Evolutionary conservation across 163 green algal genomes (phyloP), one percentile per base, ranked within the genome.

Genomic region (Volvox carteri): DNA sequence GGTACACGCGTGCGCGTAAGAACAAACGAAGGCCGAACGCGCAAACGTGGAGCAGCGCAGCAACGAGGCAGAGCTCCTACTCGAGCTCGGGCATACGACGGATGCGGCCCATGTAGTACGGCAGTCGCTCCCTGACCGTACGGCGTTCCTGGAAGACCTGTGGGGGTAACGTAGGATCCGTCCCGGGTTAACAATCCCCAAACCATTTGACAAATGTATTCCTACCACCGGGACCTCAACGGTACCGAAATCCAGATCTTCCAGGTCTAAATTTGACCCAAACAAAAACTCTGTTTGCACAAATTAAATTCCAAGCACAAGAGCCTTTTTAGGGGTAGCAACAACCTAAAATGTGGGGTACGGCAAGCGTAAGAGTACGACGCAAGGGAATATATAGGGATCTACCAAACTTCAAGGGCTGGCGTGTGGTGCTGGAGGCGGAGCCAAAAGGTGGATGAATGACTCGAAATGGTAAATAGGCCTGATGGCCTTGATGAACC

Each of bases 91-190:
- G 62, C 77, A 76, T 65, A 0, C 76, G 65, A 14, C 33, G 42
- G 12, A 84, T 44, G 41, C 86, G 75, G 62, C 5, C 28, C 75
- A 90, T 76, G 62, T 84, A 46, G 76, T 90, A 90, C 25, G 86
- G 73, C 76, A 90, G 62, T 28, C 62, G 86, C 35, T n/a, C 23
- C 1, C 50, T 42, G 14, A 78, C 28, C 75, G 56, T 39, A 0
- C 76, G 67, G 21, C 90, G 37, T 77, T 90, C 90, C 73, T 93
- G 90, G 58, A 73, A 91, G n/a, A 93, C 90, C 84, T 89, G 70
- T n/a, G 39, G 19, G n/a, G n/a, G 50, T 6, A 19, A 50, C 35
- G 48, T 28, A 4, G 54, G 54, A 65, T 65, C 28, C 8, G 16
- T 33, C 3, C 25, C 44, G 41, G 46, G 18, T 65, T 58, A 58